phyloP scores from a whole-genome alignment of 495 filamentous ascomycete species.

The Pseudoneurospora amorphoporcata region DNA sequence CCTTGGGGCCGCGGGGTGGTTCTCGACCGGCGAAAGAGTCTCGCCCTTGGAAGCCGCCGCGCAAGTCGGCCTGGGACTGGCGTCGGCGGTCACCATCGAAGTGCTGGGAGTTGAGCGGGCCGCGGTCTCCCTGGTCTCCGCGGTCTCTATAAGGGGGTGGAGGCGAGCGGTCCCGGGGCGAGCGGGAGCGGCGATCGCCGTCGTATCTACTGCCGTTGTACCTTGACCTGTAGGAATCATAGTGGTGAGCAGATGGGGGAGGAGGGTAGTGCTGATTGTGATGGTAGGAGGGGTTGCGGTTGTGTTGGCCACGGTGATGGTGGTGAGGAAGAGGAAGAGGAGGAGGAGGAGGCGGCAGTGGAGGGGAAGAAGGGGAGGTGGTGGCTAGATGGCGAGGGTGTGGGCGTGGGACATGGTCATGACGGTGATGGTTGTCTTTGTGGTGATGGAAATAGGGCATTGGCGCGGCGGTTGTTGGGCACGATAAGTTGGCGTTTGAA shows the following conservation, averaged over 20 bases:
- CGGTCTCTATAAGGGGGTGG: conserved; percentile 36
- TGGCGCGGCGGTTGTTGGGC: background rate
- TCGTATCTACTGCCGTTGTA: conserved; percentile 37
- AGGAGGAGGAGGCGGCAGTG: background rate
- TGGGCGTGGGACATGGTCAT: background rate
- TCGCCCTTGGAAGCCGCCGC: conserved; percentile 21
- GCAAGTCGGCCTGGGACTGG: conserved; percentile 38
- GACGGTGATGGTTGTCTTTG: background rate
- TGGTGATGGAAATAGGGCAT: background rate
- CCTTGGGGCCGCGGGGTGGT: conserved; percentile 63
- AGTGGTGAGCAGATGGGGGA: conserved; percentile 10
- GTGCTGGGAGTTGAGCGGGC: conserved; percentile 27
- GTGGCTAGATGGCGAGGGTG: background rate
- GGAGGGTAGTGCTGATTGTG: background rate
- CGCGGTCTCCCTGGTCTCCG: conserved; percentile 31
- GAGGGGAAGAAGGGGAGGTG: background rate
- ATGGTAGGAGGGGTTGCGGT: background rate
- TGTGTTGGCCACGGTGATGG: background rate
- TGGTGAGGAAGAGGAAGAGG: background rate
- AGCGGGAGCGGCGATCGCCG: conserved; percentile 39
- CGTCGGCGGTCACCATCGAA: conserved; percentile 38
- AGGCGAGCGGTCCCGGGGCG: conserved; percentile 49
- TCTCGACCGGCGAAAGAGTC: conserved; percentile 31
- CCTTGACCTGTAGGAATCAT: conserved; percentile 28
- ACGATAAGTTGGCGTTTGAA: background rate